Base-by-base conservation (phyloP, 2,329 filamentous ascomycete species). In the Aspergillus sp. region DNA sequence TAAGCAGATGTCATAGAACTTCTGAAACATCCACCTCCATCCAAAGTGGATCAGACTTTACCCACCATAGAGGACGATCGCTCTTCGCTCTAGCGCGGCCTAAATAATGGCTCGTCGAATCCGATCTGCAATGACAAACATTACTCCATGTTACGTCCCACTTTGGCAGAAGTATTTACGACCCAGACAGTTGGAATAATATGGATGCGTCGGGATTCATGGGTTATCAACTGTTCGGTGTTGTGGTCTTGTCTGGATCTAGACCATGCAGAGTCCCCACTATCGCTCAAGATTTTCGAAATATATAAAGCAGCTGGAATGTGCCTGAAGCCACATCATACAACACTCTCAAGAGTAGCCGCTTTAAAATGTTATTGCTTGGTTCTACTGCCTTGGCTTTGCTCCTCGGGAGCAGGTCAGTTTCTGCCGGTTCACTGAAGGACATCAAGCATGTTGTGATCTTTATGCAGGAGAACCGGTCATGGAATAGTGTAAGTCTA, bases 391-490 rank as follows among this genome's bases (percentile, higher is more conserved):
- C 53, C 32, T 43, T 72, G 8, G 52, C 60, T 7, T 25, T 69
- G 43, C 57, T 70, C 10, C 49, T 70, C 21, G 61, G 57, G 49
- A 65, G 61, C 36, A 60, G 52, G 15, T 66, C 65, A 12, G 66
- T 67, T 28, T 65, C 61, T 4, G 79, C 75, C 5, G 76, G 74
- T 2, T 80, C 80, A 7, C 72, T 84, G 36, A 76, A 75, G 25
- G 82, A 85, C 59, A 82, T 85, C 59, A 77, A 85, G 23, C 83
- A 86, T 81, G 82, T 85, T 28, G 79, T 85, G 10, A 79, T 85
- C 10, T 85, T 85, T 71, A 85, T 85, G 83, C 83, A 85, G 67
- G 81, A 81, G 63, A 81, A 81, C 58, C 69, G 79, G 45, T 73
- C 76, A 32, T 78, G 74, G 67, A 75, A 78, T 51, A 72, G 67